Percentiles rank a stretch among this genome's conserved stretches.
These are phyloP conservation scores for Calvatia gigantea DNA, from an alignment of 768 basidiomycete species.

Conservation along the genomic window DNA sequence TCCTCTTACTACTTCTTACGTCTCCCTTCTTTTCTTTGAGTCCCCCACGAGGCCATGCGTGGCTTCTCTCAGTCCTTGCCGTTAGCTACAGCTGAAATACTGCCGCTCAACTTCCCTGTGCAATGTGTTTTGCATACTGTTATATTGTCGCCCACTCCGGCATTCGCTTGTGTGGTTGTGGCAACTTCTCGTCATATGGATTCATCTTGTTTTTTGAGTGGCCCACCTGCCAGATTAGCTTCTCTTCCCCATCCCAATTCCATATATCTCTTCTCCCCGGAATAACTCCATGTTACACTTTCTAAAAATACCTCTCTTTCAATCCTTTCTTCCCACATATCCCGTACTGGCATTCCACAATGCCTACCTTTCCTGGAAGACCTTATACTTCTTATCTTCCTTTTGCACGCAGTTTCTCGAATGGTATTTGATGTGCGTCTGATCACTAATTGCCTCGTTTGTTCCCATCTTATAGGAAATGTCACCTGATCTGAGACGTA, in stretches of 20 bases:
- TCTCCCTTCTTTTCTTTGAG: constrained; percentile 8
- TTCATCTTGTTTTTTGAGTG: not conserved
- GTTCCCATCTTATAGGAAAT: constrained; percentile 40
- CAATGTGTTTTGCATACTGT: not conserved
- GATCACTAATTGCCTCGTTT: constrained; percentile 6
- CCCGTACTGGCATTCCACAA: constrained; percentile 1
- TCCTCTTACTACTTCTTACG: constrained; percentile 8
- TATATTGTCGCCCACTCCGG: not conserved
- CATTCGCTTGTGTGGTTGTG: not conserved
- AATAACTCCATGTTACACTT: not conserved
- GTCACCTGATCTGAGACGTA: constrained; percentile 61
- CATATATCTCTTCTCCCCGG: constrained; percentile 7
- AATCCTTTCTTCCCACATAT: not conserved
- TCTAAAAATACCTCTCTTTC: not conserved
- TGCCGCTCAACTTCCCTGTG: not conserved
- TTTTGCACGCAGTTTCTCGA: constrained; percentile 5
- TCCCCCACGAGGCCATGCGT: not conserved
- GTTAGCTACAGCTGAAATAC: not conserved
- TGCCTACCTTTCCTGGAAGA: constrained; percentile 1
- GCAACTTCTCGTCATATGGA: constrained; percentile 3
- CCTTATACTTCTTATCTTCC: constrained; percentile 5
- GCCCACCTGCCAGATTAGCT: not conserved
- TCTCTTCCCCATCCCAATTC: constrained; percentile 1
- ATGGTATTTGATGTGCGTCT: not conserved
- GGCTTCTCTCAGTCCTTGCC: not conserved